A percentile compares a stretch with the other conserved stretches of the same genome.
phyloP scores from a whole-genome alignment of 2,329 filamentous ascomycete genomes.

The Aspergillus novofumigatus region DNA sequence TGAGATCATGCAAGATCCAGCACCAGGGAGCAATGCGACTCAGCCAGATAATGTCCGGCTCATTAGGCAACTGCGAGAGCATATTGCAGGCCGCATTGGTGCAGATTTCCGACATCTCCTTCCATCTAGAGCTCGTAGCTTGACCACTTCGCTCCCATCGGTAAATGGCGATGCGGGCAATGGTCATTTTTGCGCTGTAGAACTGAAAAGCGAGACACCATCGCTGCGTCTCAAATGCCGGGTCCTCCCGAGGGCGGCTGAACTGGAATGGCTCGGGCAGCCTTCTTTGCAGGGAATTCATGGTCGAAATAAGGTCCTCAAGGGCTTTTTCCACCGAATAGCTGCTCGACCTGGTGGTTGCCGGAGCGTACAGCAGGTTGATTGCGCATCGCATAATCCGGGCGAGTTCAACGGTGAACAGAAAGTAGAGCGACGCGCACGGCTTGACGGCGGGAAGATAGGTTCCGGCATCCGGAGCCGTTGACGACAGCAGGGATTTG shows the following conservation, averaged over 20 bases:
- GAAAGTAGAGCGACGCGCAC: background rate
- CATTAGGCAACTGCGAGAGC: conserved; percentile 33
- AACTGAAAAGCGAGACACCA: conserved; percentile 29
- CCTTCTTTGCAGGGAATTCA: background rate
- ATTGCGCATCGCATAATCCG: background rate
- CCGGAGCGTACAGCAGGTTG: background rate
- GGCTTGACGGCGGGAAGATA: background rate
- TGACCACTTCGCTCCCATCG: conserved; percentile 27
- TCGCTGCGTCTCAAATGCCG: background rate
- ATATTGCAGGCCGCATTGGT: conserved; percentile 33
- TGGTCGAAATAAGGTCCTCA: background rate
- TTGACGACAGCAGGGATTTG: background rate
- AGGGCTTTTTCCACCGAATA: background rate
- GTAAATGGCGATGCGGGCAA: conserved; percentile 38
- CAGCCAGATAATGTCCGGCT: conserved; percentile 29
- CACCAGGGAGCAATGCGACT: conserved; percentile 37
- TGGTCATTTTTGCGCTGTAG: conserved; percentile 35
- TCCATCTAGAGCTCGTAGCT: background rate
- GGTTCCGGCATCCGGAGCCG: background rate
- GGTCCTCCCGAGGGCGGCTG: background rate
- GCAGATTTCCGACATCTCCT: conserved; percentile 29
- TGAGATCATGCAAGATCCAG: conserved; percentile 38
- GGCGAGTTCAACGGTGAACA: background rate
- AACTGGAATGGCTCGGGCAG: background rate
- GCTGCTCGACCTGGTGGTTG: background rate